Base-by-base conservation (phyloP, 345 rosid species). In the Laguncularia racemosa region DNA sequence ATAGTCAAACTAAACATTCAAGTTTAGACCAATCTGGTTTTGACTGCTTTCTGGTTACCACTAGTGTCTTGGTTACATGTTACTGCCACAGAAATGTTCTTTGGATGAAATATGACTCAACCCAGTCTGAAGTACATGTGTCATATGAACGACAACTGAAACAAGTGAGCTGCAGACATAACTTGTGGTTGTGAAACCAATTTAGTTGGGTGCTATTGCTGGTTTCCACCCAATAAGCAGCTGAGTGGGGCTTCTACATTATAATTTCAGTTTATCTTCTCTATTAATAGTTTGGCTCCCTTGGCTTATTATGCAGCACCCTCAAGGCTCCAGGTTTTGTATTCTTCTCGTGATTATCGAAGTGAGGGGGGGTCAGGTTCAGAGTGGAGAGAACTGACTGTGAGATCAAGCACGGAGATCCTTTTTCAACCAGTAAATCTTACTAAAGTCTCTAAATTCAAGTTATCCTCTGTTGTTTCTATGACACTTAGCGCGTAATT, bases 351-450 rank as follows among this genome's bases (percentile, higher is more conserved):
- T 11, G 91, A 92, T 66, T 89, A 88, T 70, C 75, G 95, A 73
- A 84, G 77, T 59, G 95, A 84, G 67, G 85, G 90, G 23, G 81
- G 83, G 16, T 84, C 92, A 46, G 53, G 64, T 59, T 77, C 91
- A 6, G 98, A 92, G 71, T 83, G 82, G 77, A 83, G 68, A 48
- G 98, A 92, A 75, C 74, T 63, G 56, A 84, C 81, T 0, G 95
- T 86, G n/a, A 73, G 88, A 63, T 83, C 98, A 28, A 81, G 82
- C 58, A 92, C 95, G 0, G 96, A 89, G 70, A 75, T 84, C 26
- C 14, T 89, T 17, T 92, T 89, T 74, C 84, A 80, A 73, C 84
- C 81, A 43, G 64, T 63, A 55, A 76, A 86, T 68, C 73, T 84
- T 0, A 38, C 64, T 50, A 86, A 88, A 69, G 72, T 84, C 38